Conservation (phyloP, 805 yeast species). For the Candida verbasci region DNA sequence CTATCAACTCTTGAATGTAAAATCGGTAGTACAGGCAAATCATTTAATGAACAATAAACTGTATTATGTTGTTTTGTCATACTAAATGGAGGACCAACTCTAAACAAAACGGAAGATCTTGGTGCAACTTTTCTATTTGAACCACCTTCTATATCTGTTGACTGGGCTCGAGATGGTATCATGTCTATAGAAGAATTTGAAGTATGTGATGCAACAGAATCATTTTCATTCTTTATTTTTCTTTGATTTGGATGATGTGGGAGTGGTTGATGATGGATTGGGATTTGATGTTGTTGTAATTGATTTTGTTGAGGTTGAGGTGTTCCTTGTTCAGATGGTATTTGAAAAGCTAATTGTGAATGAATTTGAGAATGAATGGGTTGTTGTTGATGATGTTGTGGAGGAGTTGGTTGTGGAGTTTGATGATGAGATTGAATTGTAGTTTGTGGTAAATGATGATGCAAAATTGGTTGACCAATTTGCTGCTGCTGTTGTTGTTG, state of each 20-base stretch:
- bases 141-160: conserved; percentile 5
- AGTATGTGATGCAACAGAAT: neutral
- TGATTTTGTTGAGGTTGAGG: conserved; percentile 11
- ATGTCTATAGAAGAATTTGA: conserved; percentile 2
- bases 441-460: conserved; percentile 6
- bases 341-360: conserved; percentile 3
- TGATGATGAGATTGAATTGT: conserved; percentile 8
- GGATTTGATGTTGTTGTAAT: conserved; percentile 10
- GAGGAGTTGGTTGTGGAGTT: conserved; percentile 7
- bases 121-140: conserved; percentile 49
- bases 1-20: conserved; percentile 58
- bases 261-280: neutral
- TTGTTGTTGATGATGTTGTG: conserved; percentile 7
- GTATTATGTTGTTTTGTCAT: conserved; percentile 21
- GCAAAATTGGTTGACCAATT: conserved; percentile 3
- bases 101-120: conserved; percentile 59
- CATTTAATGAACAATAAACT: conserved; percentile 14
- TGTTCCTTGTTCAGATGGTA: conserved; percentile 5
- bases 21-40: conserved; percentile 21
- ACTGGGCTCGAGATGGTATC: conserved; percentile 9
- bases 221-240: neutral
- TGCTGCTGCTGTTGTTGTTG: conserved; percentile 10
- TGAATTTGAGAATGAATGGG: conserved; percentile 7
- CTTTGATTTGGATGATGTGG: neutral
- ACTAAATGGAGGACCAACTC: conserved; percentile 59